Percentiles rank a stretch among this genome's conserved stretches.
phyloP scores from a whole-genome alignment of 2,329 filamentous ascomycete genomes.

The Alternaria dauci region DNA sequence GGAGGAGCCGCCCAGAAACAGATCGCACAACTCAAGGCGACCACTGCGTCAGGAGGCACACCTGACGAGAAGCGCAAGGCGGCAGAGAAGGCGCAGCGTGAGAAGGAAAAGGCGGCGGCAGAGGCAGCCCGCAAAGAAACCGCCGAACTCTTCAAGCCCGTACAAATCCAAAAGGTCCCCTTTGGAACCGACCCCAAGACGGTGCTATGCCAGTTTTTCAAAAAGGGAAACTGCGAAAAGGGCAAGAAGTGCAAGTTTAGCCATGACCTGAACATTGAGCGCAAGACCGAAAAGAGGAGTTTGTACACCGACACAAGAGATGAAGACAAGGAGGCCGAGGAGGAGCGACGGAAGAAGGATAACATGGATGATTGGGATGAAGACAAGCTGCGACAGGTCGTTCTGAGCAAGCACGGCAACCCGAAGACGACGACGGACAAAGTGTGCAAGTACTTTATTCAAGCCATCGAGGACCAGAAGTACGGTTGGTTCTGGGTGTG shows the following conservation, averaged over 20 bases:
- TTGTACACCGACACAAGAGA: conserved; percentile 86
- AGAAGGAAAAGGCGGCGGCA: conserved; percentile 89
- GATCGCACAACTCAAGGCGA: conserved; percentile 79
- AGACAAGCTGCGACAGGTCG: conserved; percentile 89
- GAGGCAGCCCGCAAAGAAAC: conserved; percentile 84
- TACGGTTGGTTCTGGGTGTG: conserved; percentile 99
- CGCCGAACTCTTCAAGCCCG: conserved; percentile 85
- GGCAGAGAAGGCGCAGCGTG: conserved; percentile 69
- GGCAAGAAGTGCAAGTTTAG: conserved; percentile 94
- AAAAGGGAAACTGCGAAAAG: conserved; percentile 97
- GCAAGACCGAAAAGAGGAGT: conserved; percentile 91
- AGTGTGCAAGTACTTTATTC: conserved; percentile 98
- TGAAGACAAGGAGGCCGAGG: conserved; percentile 73
- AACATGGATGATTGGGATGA: conserved; percentile 98
- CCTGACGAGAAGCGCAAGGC: conserved; percentile 86
- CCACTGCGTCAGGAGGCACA: conserved; percentile 70
- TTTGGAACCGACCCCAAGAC: conserved; percentile 99
- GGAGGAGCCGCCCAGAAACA: conserved; percentile 87
- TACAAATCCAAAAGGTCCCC: conserved; percentile 96
- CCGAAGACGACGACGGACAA: conserved; percentile 95
- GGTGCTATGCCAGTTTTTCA: conserved; percentile 94
- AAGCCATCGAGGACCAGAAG: conserved; percentile 96
- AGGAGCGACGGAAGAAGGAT: conserved; percentile 84
- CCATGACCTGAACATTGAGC: conserved; percentile 86
- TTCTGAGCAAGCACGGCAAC: conserved; percentile 96